Conservation (phyloP, 208 protist species). For the Leishmania major region DNA sequence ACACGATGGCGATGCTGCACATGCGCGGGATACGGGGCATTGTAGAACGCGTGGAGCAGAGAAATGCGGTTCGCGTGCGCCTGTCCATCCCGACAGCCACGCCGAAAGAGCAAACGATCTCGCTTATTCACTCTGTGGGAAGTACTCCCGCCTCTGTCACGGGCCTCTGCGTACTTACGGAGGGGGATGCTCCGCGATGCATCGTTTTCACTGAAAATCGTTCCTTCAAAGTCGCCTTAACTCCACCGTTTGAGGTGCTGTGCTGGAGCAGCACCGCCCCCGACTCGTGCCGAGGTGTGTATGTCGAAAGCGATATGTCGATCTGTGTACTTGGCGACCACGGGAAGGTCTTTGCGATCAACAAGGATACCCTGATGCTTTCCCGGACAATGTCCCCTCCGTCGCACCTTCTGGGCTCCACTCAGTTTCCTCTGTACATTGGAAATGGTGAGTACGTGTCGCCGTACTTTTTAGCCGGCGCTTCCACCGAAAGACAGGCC, state of each 20-base stretch:
- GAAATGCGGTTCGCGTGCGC: conserved; percentile 39
- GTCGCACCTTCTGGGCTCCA: background rate
- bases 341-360: conserved; percentile 47
- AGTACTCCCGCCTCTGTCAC: conserved; percentile 25
- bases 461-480: conserved; percentile 46
- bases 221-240: conserved; percentile 31
- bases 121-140: conserved; percentile 42
- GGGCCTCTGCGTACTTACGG: conserved; percentile 34
- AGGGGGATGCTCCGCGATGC: conserved; percentile 28
- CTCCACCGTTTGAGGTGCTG: conserved; percentile 23
- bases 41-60: conserved; percentile 49
- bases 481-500: conserved; percentile 11
- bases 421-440: conserved; percentile 48
- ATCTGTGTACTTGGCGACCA: conserved; percentile 43
- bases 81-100: conserved; percentile 45
- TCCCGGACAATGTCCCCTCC: conserved; percentile 25
- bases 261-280: conserved; percentile 30
- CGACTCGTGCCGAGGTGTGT: conserved; percentile 33
- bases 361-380: conserved; percentile 48
- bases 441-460: conserved; percentile 55
- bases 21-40: conserved; percentile 36
- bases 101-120: conserved; percentile 45
- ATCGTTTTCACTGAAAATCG: conserved; percentile 40
- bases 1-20: conserved; percentile 17
- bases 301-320: conserved; percentile 42